Conservation (phyloP, 768 basidiomycete genomes). For the Rhodotorula paludigena region DNA sequence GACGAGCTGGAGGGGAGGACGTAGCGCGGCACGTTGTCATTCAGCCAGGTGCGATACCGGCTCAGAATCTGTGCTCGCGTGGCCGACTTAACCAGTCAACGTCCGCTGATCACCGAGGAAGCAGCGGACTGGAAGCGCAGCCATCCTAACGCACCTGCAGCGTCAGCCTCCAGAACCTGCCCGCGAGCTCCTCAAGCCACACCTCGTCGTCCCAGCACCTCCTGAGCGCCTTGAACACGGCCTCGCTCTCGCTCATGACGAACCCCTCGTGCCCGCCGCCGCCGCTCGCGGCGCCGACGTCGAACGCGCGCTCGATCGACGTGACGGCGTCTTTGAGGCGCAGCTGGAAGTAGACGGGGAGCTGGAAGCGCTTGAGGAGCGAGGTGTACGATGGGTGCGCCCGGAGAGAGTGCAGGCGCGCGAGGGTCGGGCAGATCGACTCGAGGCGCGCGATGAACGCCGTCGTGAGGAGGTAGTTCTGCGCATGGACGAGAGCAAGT, state of each 20-base stretch:
- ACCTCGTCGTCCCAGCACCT: conserved; percentile 83
- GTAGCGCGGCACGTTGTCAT: conserved; percentile 52
- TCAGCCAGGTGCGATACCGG: conserved; percentile 75
- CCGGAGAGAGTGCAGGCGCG: conserved; percentile 67
- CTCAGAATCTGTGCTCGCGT: conserved; percentile 60
- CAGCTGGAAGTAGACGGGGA: conserved; percentile 93
- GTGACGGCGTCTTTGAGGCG: conserved; percentile 91
- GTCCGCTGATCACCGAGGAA: background rate
- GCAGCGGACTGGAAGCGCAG: background rate
- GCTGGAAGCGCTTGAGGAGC: conserved; percentile 86
- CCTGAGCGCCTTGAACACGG: conserved; percentile 66
- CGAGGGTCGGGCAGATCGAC: conserved; percentile 68
- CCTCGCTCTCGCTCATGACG: conserved; percentile 43
- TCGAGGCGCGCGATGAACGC: conserved; percentile 78
- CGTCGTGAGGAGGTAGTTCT: conserved; percentile 82
- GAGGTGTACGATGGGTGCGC: conserved; percentile 62
- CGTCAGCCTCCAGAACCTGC: conserved; percentile 85
- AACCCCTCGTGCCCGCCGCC: conserved; percentile 33
- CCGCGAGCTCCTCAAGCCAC: conserved; percentile 72
- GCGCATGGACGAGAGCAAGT: background rate
- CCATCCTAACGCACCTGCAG: conserved; percentile 72
- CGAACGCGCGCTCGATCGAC: conserved; percentile 65
- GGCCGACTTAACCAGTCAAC: background rate
- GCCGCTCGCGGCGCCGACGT: conserved; percentile 23
- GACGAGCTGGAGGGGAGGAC: conserved; percentile 27